Evolutionary conservation across 148 eudicot genomes (phyloP).

Genomic region (Chenopodium album): DNA sequence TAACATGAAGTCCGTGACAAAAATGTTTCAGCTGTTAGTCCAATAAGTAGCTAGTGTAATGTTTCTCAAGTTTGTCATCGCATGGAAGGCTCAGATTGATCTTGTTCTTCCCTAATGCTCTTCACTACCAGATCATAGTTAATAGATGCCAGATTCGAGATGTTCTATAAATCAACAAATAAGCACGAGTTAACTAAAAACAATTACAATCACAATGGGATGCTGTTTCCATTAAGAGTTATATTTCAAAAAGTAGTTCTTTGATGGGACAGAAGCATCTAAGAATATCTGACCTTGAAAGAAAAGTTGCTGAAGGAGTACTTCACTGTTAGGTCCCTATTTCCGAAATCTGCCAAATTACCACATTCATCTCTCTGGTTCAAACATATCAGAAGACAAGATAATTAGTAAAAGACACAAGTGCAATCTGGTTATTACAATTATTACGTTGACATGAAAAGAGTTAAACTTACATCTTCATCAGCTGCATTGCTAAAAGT

Average conservation of each 20-base stretch:
- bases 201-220: background rate
- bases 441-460: background rate
- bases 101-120: conserved; percentile 56
- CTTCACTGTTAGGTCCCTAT: conserved; percentile 49
- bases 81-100: conserved; percentile 38
- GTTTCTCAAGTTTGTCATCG: conserved; percentile 29
- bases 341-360: conserved; percentile 73
- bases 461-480: conserved; percentile 65
- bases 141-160: conserved; percentile 94
- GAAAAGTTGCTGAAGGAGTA: conserved; percentile 99
- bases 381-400: conserved; percentile 23
- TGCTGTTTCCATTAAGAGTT: background rate
- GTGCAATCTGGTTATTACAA: conserved; percentile 3
- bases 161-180: conserved; percentile 45
- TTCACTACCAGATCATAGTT: conserved; percentile 84
- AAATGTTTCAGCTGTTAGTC: background rate
- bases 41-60: conserved; percentile 12
- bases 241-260: background rate
- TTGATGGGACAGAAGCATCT: background rate
- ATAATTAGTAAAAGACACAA: background rate
- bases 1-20: background rate
- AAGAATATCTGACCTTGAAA: conserved; percentile 69
- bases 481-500: conserved; percentile 68
- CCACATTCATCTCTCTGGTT: conserved; percentile 90
- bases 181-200: background rate